phyloP scores from a whole-genome alignment of 441 rosid genomes.

The Gossypium trilobum region DNA sequence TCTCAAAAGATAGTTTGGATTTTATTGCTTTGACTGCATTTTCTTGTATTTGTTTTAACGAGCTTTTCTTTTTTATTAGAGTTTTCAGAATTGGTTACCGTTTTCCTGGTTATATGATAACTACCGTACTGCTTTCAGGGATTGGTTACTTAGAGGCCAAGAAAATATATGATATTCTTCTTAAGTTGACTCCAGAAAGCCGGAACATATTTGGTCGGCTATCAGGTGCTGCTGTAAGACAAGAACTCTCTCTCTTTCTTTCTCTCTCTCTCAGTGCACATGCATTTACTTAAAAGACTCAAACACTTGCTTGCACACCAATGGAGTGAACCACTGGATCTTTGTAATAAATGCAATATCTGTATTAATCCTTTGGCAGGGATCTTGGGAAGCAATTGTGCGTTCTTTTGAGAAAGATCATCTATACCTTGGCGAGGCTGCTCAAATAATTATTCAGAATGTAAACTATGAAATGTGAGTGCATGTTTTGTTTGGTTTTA shows the following conservation, averaged over 20 bases:
- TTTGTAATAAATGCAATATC: background rate
- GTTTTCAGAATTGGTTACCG: background rate
- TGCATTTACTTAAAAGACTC: background rate
- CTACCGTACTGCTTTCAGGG: constrained; percentile 31
- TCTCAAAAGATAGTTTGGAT: background rate
- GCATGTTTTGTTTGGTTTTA: constrained; percentile 6
- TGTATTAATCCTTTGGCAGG: constrained; percentile 33
- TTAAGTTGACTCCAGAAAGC: constrained; percentile 68
- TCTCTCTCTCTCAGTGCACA: background rate
- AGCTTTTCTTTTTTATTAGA: background rate
- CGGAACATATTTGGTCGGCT: constrained; percentile 88
- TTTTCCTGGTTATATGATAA: constrained; percentile 16
- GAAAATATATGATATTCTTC: constrained; percentile 64
- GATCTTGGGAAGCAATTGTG: constrained; percentile 83
- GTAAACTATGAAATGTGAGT: constrained; percentile 90
- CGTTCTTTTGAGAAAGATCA: constrained; percentile 75
- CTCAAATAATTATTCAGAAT: constrained; percentile 80
- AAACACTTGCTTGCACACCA: background rate
- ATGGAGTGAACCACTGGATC: background rate
- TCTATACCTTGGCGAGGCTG: constrained; percentile 89
- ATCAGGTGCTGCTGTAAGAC: constrained; percentile 85
- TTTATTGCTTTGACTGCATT: background rate
- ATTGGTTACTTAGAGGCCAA: constrained; percentile 80
- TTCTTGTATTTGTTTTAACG: background rate
- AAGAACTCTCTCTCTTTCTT: constrained; percentile 13